Evolutionary conservation across 805 yeast species (phyloP), one percentile per base, ranked within the genome.

Genomic region (Lachancea fermentati): DNA sequence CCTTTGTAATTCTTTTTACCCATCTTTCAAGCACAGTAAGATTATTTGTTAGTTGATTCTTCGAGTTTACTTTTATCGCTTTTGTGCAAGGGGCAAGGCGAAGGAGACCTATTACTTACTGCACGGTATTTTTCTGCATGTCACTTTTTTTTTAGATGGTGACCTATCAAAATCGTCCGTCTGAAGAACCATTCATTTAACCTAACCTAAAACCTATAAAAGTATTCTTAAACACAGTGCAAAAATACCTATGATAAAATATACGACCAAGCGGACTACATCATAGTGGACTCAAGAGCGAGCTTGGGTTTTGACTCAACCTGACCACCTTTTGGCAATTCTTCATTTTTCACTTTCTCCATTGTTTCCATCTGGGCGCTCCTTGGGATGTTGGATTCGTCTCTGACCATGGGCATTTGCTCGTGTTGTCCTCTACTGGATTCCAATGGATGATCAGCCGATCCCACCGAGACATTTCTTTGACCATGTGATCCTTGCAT

Each of bases 401-500:
- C 26, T 7, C 11, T 22, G 9, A 22, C 9, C 9, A 11, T 22
- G 7, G 26, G 26, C 42, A 39, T 39, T 11, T 39, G 34, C n/a
- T 30, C 38, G 4, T 15, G 25, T 12, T 19, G 31, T 7, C 24
- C 30, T 11, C 11, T 22, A 22, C 11, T 7, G 26, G 7, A 11
- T 22, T 22, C 26, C 26, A 22, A 7, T 22, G 9, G 9, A 7
- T 22, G 26, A 22, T 22, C 26, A 8, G 31, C 42, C 18, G 42
- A 39, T 11, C 42, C 42, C 9, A 39, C 34, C 7, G 42, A 39
- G 3, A 39, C 38, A 22, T 39, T 39, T 6, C 42, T 19, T 15
- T 15, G 29, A 3, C 37, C 34, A 4, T 34, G 38, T 8, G 34
- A 34, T 8, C 34, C 42, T 18, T 30, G 42, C 4, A 37, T 17